A percentile compares a stretch with the other conserved stretches of the same genome.
Conservation (phyloP, 495 filamentous ascomycete species). For the Aspergillus hancockii region DNA sequence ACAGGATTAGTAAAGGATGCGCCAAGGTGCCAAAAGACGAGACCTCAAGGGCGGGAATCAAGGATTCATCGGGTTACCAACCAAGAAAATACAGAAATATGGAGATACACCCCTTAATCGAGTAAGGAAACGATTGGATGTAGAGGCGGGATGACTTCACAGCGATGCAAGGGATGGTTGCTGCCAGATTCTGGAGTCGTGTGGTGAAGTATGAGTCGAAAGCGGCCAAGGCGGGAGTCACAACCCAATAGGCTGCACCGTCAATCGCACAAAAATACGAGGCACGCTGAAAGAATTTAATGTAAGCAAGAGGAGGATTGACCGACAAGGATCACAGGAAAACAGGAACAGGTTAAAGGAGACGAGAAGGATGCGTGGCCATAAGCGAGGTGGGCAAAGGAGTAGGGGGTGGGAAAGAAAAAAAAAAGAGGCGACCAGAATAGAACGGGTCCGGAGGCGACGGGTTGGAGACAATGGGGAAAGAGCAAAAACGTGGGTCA, state of each 20-base stretch:
- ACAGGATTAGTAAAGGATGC: background rate
- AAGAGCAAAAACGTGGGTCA: constrained; percentile 1
- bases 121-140: constrained; percentile 4
- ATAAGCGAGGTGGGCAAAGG: constrained; percentile 24
- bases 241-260: constrained; percentile 18
- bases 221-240: constrained; percentile 21
- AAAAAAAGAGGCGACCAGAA: constrained; percentile 9
- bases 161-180: constrained; percentile 8
- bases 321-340: constrained; percentile 12
- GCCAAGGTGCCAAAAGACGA: background rate
- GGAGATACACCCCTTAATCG: constrained; percentile 4
- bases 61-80: background rate
- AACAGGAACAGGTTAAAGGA: constrained; percentile 14
- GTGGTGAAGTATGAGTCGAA: constrained; percentile 18
- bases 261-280: constrained; percentile 21
- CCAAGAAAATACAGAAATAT: background rate
- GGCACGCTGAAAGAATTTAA: constrained; percentile 16
- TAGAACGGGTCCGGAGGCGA: constrained; percentile 20
- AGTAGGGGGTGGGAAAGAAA: constrained; percentile 8
- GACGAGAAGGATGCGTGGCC: constrained; percentile 19
- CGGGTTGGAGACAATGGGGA: constrained; percentile 26
- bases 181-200: background rate
- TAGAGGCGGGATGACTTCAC: constrained; percentile 1
- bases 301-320: constrained; percentile 17
- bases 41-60: background rate